Conservation (phyloP, 208 protist species). For the Crithidia thermophila region DNA sequence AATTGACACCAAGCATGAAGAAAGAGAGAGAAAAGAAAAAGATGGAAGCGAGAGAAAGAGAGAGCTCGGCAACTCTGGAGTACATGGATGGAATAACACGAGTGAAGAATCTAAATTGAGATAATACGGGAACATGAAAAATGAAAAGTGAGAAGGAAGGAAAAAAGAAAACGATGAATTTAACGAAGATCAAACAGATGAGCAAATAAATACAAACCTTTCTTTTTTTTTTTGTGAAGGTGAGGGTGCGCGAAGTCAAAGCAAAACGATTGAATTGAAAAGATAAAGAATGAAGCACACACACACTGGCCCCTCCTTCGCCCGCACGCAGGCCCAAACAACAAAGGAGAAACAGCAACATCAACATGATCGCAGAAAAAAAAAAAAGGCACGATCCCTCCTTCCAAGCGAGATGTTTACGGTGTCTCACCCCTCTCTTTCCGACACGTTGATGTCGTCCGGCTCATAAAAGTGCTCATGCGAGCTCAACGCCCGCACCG, state of each 20-base stretch:
- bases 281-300: no score
- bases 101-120: neutral
- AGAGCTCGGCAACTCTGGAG: neutral
- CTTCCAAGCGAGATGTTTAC: no score
- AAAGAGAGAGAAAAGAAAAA: constrained; percentile 8
- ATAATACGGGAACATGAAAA: neutral
- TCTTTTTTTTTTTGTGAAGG: constrained; percentile 2
- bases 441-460: neutral
- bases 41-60: neutral
- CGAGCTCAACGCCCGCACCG: constrained; percentile 12
- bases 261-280: no score
- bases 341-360: no score
- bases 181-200: no score
- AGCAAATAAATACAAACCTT: constrained; percentile 14
- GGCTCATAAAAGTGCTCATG: constrained; percentile 2
- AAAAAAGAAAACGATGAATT: constrained; percentile 18
- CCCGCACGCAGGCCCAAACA: no score
- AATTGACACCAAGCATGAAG: neutral
- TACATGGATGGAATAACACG: neutral
- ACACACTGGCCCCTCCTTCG: no score
- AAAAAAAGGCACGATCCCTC: neutral
- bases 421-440: no score
- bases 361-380: neutral
- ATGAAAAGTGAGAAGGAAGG: constrained; percentile 13
- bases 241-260: no score